Evolutionary conservation across 768 basidiomycete genomes (phyloP).

Genomic region (Lepiota brunneoincarnata): DNA sequence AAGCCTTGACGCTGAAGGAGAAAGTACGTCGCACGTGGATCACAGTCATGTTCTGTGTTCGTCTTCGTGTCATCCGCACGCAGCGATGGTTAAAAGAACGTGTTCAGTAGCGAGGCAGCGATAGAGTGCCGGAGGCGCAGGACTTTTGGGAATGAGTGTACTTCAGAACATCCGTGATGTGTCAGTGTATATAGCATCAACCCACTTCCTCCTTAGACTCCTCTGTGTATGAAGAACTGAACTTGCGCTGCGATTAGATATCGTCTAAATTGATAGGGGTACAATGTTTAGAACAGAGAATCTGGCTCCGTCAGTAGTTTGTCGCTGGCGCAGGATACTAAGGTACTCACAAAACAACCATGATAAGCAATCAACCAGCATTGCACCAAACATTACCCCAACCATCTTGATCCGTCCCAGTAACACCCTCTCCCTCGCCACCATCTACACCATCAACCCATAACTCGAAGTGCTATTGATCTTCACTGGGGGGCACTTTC

Average conservation of each 20-base stretch:
- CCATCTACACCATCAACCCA: conserved; percentile 59
- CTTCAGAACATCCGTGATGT: too few species aligned
- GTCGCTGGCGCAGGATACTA: too few species aligned
- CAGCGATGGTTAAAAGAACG: conserved; percentile 5
- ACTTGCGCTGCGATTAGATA: too few species aligned
- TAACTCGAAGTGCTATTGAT: conserved; percentile 72
- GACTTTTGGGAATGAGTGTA: too few species aligned
- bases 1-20: neutral
- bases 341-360: too few species aligned
- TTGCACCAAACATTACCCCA: conserved; percentile 79
- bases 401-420: conserved; percentile 56
- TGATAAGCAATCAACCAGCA: neutral
- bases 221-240: too few species aligned
- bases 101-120: neutral
- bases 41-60: neutral
- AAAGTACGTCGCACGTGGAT: neutral
- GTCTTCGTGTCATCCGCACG: conserved; percentile 1
- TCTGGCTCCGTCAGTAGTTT: too few species aligned
- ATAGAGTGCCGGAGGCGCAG: too few species aligned
- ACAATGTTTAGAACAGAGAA: neutral
- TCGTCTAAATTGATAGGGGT: neutral
- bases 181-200: too few species aligned
- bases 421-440: conserved; percentile 43
- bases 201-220: too few species aligned
- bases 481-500: conserved; percentile 57